Evolutionary conservation across 208 protist genomes (phyloP).

Genomic region (Plasmodiophora brassicae): DNA sequence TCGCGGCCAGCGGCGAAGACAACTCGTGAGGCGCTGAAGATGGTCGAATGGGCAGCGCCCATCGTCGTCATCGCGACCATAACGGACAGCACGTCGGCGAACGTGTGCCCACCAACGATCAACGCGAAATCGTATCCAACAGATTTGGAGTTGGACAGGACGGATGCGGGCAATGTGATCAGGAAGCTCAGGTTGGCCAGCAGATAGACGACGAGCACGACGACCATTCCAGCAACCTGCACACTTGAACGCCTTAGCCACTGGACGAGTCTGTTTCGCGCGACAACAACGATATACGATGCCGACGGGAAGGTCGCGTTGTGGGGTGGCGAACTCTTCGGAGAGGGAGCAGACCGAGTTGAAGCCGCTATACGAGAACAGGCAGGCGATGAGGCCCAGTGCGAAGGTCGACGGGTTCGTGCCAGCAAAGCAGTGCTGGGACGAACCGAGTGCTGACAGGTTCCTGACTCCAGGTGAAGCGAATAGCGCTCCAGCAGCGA

Average conservation of each 20-base stretch:
- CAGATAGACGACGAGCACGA: too few species aligned
- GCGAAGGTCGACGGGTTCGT: not conserved
- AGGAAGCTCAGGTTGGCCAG: too few species aligned
- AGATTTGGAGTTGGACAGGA: not conserved
- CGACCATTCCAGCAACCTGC: too few species aligned
- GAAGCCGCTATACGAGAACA: not conserved
- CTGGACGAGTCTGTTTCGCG: too few species aligned
- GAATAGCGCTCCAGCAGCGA: not conserved
- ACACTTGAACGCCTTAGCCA: too few species aligned
- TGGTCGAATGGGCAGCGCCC: not conserved
- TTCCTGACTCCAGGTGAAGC: not conserved
- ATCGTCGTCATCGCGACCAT: not conserved
- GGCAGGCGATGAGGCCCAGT: not conserved
- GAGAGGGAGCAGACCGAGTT: constrained; percentile 15
- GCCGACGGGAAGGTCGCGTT: not conserved
- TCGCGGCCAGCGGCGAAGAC: not conserved
- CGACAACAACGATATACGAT: not conserved
- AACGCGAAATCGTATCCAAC: constrained; percentile 19
- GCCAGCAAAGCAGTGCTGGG: not conserved
- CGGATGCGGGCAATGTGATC: not conserved
- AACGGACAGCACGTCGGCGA: not conserved
- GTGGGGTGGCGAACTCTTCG: not conserved
- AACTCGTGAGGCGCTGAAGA: not conserved
- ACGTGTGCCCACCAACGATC: not conserved
- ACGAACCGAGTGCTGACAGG: not conserved